These are phyloP conservation scores for Stachybotrys echinatus DNA, from an alignment of 2,329 filamentous ascomycete species.

Conservation along the genomic window DNA sequence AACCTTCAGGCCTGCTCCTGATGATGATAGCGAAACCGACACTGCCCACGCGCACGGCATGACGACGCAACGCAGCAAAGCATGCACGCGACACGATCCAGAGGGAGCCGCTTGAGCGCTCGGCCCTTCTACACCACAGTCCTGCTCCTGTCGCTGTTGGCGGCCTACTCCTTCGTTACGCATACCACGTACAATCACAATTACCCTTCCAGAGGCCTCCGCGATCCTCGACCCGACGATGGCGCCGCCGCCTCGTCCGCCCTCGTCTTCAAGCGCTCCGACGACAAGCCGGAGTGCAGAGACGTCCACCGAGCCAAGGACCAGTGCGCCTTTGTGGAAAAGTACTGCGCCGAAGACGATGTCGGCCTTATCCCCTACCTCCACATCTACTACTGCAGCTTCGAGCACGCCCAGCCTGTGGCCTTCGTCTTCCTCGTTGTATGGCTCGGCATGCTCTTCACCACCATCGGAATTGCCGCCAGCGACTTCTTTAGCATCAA, in stretches of 20 bases:
- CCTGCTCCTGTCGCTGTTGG: slow-evolving; percentile 39
- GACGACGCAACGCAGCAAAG: background rate
- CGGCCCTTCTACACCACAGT: slow-evolving; percentile 46
- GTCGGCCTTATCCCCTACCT: slow-evolving; percentile 87
- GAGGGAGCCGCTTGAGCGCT: slow-evolving; percentile 33
- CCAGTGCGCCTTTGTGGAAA: slow-evolving; percentile 79
- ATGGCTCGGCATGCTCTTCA: slow-evolving; percentile 89
- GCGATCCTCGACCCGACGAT: slow-evolving; percentile 1
- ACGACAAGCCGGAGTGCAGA: slow-evolving; percentile 56
- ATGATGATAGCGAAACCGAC: too few relatives aligned
- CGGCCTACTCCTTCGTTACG: slow-evolving; percentile 37
- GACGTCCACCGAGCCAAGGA: slow-evolving; percentile 72
- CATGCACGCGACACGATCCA: slow-evolving; percentile 10
- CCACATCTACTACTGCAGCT: slow-evolving; percentile 80
- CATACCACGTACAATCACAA: slow-evolving; percentile 11
- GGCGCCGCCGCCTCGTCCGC: slow-evolving; percentile 6
- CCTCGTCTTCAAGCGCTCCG: slow-evolving; percentile 18
- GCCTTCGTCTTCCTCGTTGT: slow-evolving; percentile 73
- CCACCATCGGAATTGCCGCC: slow-evolving; percentile 93
- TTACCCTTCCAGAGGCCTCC: background rate
- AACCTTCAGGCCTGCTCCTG: too few relatives aligned
- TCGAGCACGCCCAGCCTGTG: slow-evolving; percentile 62
- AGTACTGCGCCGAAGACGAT: slow-evolving; percentile 83
- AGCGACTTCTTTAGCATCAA: slow-evolving; percentile 99
- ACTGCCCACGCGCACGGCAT: background rate